Evolutionary conservation across 257 asterid genomes (phyloP).

Genomic region (Handroanthus guayacan): DNA sequence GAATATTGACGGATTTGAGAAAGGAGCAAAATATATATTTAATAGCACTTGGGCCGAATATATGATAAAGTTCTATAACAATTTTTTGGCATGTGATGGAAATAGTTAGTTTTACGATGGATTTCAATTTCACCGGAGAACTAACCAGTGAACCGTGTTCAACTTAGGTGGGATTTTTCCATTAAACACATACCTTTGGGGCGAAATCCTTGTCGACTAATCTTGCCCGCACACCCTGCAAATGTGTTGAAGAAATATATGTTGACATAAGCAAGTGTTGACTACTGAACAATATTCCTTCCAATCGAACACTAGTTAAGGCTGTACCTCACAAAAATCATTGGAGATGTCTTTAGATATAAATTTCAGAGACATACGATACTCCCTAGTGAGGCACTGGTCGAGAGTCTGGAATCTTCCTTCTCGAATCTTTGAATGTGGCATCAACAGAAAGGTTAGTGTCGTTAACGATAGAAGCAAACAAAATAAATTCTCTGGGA

Average conservation of each 20-base stretch:
- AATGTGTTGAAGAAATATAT: slow-evolving; percentile 11
- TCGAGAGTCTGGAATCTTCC: slow-evolving; percentile 96
- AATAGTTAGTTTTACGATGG: too few species aligned
- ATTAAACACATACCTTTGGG: slow-evolving; percentile 72
- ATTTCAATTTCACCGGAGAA: too few species aligned
- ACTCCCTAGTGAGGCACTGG: slow-evolving; percentile 85
- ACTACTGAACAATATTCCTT: background rate
- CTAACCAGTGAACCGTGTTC: too few species aligned
- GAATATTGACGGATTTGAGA: too few species aligned
- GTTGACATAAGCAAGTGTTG: background rate
- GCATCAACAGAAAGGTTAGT: slow-evolving; percentile 28
- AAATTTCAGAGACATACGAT: slow-evolving; percentile 74
- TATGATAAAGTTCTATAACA: too few species aligned
- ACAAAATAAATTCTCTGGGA: slow-evolving; percentile 8
- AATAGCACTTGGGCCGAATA: too few species aligned
- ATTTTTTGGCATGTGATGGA: too few species aligned
- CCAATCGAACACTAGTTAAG: background rate
- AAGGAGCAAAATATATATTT: too few species aligned
- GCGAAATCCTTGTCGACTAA: slow-evolving; percentile 91
- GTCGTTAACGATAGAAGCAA: background rate
- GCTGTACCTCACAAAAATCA: slow-evolving; percentile 80
- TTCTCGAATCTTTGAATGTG: slow-evolving; percentile 72
- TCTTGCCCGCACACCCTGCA: slow-evolving; percentile 94
- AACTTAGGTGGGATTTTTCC: background rate
- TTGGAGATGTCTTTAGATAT: slow-evolving; percentile 66